phyloP scores from a whole-genome alignment of 345 rosid genomes.

The Moricandia arvensis region DNA sequence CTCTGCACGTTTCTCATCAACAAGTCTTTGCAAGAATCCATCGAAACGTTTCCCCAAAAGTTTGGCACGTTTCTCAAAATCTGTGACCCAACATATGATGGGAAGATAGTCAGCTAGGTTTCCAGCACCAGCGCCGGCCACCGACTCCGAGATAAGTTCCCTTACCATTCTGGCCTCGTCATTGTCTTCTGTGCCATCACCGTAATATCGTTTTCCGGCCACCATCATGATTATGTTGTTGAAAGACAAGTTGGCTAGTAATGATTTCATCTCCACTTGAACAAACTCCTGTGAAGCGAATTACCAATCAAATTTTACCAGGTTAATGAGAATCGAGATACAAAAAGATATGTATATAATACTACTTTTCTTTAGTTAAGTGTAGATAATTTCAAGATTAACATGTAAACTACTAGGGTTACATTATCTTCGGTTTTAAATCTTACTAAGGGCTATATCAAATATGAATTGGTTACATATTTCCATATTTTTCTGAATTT shows the following conservation, averaged over 20 bases:
- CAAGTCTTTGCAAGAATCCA: constrained; percentile 40
- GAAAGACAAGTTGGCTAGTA: constrained; percentile 36
- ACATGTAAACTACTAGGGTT: too few relatives aligned
- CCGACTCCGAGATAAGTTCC: constrained; percentile 38
- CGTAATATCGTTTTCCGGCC: constrained; percentile 43
- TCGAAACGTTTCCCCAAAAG: constrained; percentile 34
- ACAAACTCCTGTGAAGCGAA: constrained; percentile 20
- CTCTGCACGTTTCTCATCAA: constrained; percentile 46
- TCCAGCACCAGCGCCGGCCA: constrained; percentile 22
- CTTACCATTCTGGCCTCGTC: constrained; percentile 44
- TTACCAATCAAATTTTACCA: too few relatives aligned
- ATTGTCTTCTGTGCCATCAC: not conserved
- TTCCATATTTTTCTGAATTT: too few relatives aligned
- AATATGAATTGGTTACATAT: too few relatives aligned
- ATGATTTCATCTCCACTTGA: constrained; percentile 43
- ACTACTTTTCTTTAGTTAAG: too few relatives aligned
- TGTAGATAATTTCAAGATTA: too few relatives aligned
- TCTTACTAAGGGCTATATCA: not conserved
- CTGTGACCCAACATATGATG: constrained; percentile 36
- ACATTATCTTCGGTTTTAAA: not conserved
- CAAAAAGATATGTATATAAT: not conserved
- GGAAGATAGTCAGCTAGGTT: constrained; percentile 52
- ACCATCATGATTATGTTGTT: constrained; percentile 47
- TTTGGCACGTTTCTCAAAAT: constrained; percentile 24
- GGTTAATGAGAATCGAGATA: too few relatives aligned